phyloP scores from a whole-genome alignment of 2,329 filamentous ascomycete species.

The Coniochaeta ligniaria region DNA sequence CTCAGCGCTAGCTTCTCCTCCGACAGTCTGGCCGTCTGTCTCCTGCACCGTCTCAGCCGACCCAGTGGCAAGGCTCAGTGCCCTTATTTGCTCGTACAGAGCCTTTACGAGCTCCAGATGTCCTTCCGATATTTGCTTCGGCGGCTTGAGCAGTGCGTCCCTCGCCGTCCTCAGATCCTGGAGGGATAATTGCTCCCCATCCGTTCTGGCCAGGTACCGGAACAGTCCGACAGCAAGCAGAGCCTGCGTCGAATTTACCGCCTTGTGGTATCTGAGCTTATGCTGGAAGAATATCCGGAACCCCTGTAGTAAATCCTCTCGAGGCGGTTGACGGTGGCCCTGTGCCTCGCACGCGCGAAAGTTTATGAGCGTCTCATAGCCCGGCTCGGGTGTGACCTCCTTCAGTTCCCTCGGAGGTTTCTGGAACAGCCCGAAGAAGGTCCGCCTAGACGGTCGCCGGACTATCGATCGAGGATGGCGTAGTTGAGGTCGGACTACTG shows the following conservation, averaged over 20 bases:
- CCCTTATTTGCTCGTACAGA: conserved; percentile 32
- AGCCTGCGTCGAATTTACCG: conserved; percentile 61
- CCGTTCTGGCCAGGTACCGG: conserved; percentile 51
- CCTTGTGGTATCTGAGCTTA: conserved; percentile 38
- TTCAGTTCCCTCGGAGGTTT: conserved; percentile 53
- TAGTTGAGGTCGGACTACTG: conserved; percentile 3
- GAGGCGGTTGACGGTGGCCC: conserved; percentile 55
- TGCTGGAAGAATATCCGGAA: conserved; percentile 56
- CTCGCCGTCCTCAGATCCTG: conserved; percentile 38
- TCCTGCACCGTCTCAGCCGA: conserved; percentile 11
- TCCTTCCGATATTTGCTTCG: conserved; percentile 32
- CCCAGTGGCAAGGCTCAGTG: conserved; percentile 7
- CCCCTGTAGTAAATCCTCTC: conserved; percentile 56
- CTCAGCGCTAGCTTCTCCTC: conserved; percentile 10
- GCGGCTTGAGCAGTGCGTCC: conserved; percentile 32
- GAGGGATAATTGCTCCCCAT: conserved; percentile 26
- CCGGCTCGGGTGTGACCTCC: conserved; percentile 58
- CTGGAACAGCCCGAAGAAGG: conserved; percentile 57
- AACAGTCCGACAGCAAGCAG: conserved; percentile 44
- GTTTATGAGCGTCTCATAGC: conserved; percentile 64
- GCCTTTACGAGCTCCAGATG: conserved; percentile 40
- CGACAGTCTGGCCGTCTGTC: conserved; percentile 8
- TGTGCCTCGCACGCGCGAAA: conserved; percentile 57
- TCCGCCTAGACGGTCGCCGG: conserved; percentile 29
- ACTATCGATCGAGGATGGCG: conserved; percentile 5